Conservation (phyloP, 2,329 filamentous ascomycete genomes). For the Ophiostoma ips region DNA sequence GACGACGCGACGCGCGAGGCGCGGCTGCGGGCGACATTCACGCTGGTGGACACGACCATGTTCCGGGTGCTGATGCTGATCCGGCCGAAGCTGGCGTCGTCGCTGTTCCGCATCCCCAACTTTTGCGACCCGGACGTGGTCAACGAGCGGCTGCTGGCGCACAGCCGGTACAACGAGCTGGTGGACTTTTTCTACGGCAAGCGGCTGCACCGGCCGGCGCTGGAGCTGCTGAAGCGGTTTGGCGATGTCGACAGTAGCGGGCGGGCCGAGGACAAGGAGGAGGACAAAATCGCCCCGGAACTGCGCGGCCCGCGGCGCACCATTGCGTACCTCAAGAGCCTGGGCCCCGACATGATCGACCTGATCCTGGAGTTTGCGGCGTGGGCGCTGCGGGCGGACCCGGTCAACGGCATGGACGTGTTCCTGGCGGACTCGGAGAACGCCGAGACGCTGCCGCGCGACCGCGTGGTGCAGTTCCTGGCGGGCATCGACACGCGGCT, state of each 20-base stretch:
- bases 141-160: conserved; percentile 80
- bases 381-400: conserved; percentile 66
- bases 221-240: conserved; percentile 71
- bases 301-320: conserved; percentile 75
- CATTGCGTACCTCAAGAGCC: conserved; percentile 75
- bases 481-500: conserved; percentile 53
- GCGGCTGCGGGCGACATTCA: conserved; percentile 62
- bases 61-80: conserved; percentile 95
- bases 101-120: conserved; percentile 88
- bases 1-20: conserved; percentile 45
- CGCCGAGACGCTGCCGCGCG: conserved; percentile 73
- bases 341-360: conserved; percentile 78
- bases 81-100: conserved; percentile 68
- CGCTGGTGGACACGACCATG: conserved; percentile 80
- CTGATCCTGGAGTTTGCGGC: conserved; percentile 81
- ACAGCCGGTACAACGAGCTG: conserved; percentile 77
- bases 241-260: conserved; percentile 39
- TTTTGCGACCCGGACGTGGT: conserved; percentile 95
- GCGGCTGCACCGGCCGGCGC: conserved; percentile 73
- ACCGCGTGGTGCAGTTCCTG: conserved; percentile 62
- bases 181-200: conserved; percentile 98
- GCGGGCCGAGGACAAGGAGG: background rate
- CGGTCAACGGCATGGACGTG: conserved; percentile 74
- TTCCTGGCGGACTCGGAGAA: conserved; percentile 92
- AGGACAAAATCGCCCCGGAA: conserved; percentile 20